Conservation (phyloP, 2,329 filamentous ascomycete species). For the Aspergillus sp. region DNA sequence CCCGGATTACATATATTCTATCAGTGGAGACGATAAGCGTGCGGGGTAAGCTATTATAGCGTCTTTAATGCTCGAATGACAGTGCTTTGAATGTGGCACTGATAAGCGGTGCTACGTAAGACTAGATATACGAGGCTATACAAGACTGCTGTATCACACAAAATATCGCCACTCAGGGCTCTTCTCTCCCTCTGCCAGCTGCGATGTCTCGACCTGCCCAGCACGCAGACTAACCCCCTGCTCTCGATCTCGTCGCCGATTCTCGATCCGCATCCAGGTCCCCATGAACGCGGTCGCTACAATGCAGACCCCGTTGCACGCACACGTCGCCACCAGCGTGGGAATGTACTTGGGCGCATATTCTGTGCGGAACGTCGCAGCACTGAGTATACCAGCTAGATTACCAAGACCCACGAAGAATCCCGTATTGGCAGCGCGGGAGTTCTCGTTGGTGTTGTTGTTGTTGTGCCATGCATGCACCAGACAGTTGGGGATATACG, state of each 20-base stretch:
- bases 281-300: slow-evolving; percentile 40
- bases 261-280: slow-evolving; percentile 49
- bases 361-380: slow-evolving; percentile 48
- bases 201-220: slow-evolving; percentile 41
- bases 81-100: too few relatives aligned
- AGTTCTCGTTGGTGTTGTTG: slow-evolving; percentile 53
- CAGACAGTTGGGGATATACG: slow-evolving; percentile 51
- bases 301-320: slow-evolving; percentile 47
- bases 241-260: slow-evolving; percentile 39
- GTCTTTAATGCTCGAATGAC: too few relatives aligned
- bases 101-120: too few relatives aligned
- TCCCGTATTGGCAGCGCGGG: slow-evolving; percentile 50
- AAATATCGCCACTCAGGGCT: slow-evolving; percentile 38
- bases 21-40: neutral
- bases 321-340: slow-evolving; percentile 46
- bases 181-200: slow-evolving; percentile 40
- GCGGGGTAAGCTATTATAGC: slow-evolving; percentile 3
- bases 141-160: slow-evolving; percentile 3
- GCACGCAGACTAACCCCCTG: slow-evolving; percentile 37
- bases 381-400: slow-evolving; percentile 48
- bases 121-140: too few relatives aligned
- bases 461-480: slow-evolving; percentile 55
- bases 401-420: slow-evolving; percentile 52
- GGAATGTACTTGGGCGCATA: slow-evolving; percentile 52
- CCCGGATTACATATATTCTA: too few relatives aligned